A percentile compares a stretch with the other conserved stretches of the same genome.
These are phyloP conservation scores for Globisporangium cederbergense DNA, from an alignment of 352 stramenopile species.

Conservation along the genomic window DNA sequence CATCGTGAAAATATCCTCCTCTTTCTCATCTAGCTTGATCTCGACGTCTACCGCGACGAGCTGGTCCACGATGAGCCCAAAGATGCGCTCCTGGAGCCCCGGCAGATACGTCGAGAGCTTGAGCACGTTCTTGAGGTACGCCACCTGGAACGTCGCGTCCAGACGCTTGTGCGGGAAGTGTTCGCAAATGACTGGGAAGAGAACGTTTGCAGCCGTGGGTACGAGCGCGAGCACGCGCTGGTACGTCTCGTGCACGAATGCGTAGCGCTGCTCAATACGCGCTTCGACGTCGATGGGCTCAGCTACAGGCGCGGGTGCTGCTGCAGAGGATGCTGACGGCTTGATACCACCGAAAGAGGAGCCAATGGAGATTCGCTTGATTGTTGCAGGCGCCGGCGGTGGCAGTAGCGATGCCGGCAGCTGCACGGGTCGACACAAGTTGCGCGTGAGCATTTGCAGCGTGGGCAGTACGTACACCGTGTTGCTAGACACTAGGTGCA, in stretches of 20 bases:
- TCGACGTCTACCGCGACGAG: slow-evolving; percentile 87
- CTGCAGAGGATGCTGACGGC: neutral
- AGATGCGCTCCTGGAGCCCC: slow-evolving; percentile 75
- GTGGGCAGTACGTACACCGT: slow-evolving; percentile 77
- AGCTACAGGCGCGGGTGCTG: neutral
- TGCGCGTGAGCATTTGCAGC: slow-evolving; percentile 83
- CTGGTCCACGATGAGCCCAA: slow-evolving; percentile 81
- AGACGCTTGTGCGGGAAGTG: slow-evolving; percentile 84
- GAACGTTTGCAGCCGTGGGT: slow-evolving; percentile 68
- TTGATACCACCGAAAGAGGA: slow-evolving; percentile 33
- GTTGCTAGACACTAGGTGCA: slow-evolving; percentile 81
- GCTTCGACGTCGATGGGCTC: slow-evolving; percentile 41
- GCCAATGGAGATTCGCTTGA: slow-evolving; percentile 36
- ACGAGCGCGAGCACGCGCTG: slow-evolving; percentile 66
- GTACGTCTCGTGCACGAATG: slow-evolving; percentile 57
- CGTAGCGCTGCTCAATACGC: slow-evolving; percentile 53
- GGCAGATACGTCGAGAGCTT: slow-evolving; percentile 62
- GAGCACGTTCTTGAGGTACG: slow-evolving; percentile 71
- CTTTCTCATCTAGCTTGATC: slow-evolving; percentile 85
- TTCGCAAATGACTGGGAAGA: slow-evolving; percentile 75
- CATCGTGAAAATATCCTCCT: slow-evolving; percentile 83
- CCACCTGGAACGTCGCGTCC: slow-evolving; percentile 58
- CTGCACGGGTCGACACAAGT: slow-evolving; percentile 53
- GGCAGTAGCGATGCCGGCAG: slow-evolving; percentile 35
- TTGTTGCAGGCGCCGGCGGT: slow-evolving; percentile 4